Evolutionary conservation across 2,329 filamentous ascomycete genomes (phyloP).

Genomic region (Pseudopyrenochaeta lycopersici): DNA sequence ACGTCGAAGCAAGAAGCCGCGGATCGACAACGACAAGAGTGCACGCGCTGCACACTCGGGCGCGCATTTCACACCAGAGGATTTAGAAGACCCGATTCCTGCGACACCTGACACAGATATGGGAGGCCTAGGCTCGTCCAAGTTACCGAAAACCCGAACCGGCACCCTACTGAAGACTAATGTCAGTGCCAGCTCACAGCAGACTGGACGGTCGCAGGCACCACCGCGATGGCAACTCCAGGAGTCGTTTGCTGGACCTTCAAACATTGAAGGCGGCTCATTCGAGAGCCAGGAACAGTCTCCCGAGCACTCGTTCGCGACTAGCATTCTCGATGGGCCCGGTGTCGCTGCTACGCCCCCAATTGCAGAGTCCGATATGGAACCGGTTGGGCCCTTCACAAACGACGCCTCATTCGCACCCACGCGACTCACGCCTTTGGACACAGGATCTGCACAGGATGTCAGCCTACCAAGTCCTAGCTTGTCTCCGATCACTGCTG

Average conservation of each 20-base stretch:
- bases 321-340: slow-evolving; percentile 41
- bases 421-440: slow-evolving; percentile 61
- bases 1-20: slow-evolving; percentile 61
- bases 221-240: slow-evolving; percentile 29
- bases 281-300: slow-evolving; percentile 22
- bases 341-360: slow-evolving; percentile 78
- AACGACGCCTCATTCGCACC: slow-evolving; percentile 23
- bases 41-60: slow-evolving; percentile 23
- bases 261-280: slow-evolving; percentile 22
- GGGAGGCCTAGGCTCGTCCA: slow-evolving; percentile 32
- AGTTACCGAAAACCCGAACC: slow-evolving; percentile 25
- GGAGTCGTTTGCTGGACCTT: slow-evolving; percentile 34
- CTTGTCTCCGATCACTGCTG: slow-evolving; percentile 86
- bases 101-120: slow-evolving; percentile 51
- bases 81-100: slow-evolving; percentile 44
- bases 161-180: slow-evolving; percentile 26
- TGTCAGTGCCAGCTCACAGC: slow-evolving; percentile 27
- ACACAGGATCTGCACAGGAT: slow-evolving; percentile 80
- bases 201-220: slow-evolving; percentile 11
- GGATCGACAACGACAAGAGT: slow-evolving; percentile 38
- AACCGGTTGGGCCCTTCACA: slow-evolving; percentile 62
- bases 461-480: slow-evolving; percentile 94
- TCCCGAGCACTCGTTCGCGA: slow-evolving; percentile 32
- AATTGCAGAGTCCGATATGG: slow-evolving; percentile 75
- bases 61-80: slow-evolving; percentile 41